A percentile compares a stretch with the other conserved stretches of the same genome.
These are phyloP conservation scores for Podospora fimiseda DNA, from an alignment of 495 filamentous ascomycete genomes.

Conservation along the genomic window DNA sequence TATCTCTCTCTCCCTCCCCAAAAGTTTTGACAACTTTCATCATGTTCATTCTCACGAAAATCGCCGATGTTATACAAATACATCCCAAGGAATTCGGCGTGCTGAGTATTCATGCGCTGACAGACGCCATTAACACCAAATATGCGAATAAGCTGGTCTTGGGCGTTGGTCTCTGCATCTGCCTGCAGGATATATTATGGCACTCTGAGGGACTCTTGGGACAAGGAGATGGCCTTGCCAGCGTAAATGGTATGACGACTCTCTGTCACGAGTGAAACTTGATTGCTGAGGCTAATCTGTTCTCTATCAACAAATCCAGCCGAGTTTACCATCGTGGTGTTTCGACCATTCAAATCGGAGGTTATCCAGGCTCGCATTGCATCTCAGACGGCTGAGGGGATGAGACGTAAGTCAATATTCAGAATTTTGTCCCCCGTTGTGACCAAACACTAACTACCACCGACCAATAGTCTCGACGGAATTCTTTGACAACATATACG, in stretches of 20 bases:
- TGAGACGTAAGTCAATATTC: slow-evolving; percentile 54
- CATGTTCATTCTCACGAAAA: no score
- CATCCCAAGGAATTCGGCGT: slow-evolving; percentile 78
- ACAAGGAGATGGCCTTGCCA: slow-evolving; percentile 79
- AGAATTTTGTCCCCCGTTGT: no score
- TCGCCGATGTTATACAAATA: slow-evolving; percentile 90
- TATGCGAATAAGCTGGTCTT: slow-evolving; percentile 79
- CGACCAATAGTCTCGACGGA: slow-evolving; percentile 59
- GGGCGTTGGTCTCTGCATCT: slow-evolving; percentile 87
- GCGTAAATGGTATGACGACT: slow-evolving; percentile 86
- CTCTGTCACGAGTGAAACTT: no score
- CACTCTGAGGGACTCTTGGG: slow-evolving; percentile 89
- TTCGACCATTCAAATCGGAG: slow-evolving; percentile 89
- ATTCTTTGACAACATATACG: slow-evolving; percentile 86
- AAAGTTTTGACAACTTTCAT: no score
- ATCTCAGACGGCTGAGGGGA: slow-evolving; percentile 61
- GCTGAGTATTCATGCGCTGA: slow-evolving; percentile 67
- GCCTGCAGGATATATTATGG: slow-evolving; percentile 77
- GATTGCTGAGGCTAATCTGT: no score
- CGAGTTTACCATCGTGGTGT: slow-evolving; percentile 87
- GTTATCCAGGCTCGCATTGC: slow-evolving; percentile 76
- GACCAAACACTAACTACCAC: slow-evolving; percentile 1
- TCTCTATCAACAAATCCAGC: no score
- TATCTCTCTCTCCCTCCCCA: no score
- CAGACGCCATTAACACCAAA: slow-evolving; percentile 92